Percentiles rank a stretch among this genome's conserved stretches.
phyloP scores from a whole-genome alignment of 2,329 filamentous ascomycete genomes.

The Cladophialophora exuberans region DNA sequence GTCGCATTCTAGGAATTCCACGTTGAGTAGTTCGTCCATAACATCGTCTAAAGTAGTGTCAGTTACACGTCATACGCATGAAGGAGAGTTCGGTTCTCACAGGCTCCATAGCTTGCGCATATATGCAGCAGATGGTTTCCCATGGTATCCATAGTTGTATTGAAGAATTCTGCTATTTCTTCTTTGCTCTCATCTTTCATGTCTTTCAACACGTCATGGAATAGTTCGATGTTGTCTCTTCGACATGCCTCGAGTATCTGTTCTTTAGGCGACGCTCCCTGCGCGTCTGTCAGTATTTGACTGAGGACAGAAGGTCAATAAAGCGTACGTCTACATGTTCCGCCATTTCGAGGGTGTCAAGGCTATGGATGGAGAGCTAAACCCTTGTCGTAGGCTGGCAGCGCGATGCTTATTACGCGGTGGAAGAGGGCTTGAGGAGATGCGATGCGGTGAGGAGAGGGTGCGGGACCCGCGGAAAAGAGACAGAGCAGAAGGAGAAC shows the following conservation, averaged over 20 bases:
- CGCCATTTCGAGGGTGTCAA: slow-evolving; percentile 41
- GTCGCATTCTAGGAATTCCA: slow-evolving; percentile 54
- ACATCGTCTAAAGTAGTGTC: slow-evolving; percentile 44
- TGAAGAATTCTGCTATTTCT: slow-evolving; percentile 76
- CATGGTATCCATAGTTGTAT: slow-evolving; percentile 80
- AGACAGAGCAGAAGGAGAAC: background rate
- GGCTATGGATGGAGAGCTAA: too few relatives aligned
- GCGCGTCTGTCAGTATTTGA: slow-evolving; percentile 16
- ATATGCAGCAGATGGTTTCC: slow-evolving; percentile 90
- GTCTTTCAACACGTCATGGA: slow-evolving; percentile 71
- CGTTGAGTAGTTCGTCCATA: slow-evolving; percentile 52
- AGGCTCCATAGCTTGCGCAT: slow-evolving; percentile 82
- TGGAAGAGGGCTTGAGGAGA: background rate
- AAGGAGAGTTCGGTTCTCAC: slow-evolving; percentile 55
- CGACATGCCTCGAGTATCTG: slow-evolving; percentile 90
- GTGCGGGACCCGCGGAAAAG: background rate
- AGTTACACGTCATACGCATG: background rate
- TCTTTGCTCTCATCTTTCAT: slow-evolving; percentile 61
- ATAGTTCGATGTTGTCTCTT: slow-evolving; percentile 85
- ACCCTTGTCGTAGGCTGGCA: too few relatives aligned
- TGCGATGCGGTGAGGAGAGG: background rate
- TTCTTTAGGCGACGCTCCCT: slow-evolving; percentile 86
- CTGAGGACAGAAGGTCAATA: background rate
- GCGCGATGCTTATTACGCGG: background rate
- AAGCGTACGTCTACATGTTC: slow-evolving; percentile 46